Conservation (phyloP, 768 basidiomycete genomes). For the Mycena maculata region DNA sequence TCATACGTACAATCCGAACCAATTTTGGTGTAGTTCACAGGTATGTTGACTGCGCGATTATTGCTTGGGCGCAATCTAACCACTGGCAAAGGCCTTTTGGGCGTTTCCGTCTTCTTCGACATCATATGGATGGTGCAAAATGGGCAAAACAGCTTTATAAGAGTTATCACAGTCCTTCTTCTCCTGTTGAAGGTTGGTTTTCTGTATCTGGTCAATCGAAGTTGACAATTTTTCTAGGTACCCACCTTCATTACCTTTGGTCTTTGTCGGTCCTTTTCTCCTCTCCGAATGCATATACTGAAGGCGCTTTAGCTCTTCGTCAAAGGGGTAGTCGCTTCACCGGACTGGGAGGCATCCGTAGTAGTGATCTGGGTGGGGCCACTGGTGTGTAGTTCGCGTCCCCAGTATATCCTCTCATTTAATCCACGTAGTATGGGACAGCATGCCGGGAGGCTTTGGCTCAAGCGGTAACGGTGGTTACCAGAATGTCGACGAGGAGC, state of each 20-base stretch:
- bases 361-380: constrained; percentile 61
- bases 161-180: constrained; percentile 64
- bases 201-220: not conserved
- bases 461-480: constrained; percentile 67
- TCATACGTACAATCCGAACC: not conserved
- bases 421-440: constrained; percentile 67
- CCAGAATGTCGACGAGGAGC: constrained; percentile 70
- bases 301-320: constrained; percentile 51
- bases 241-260: constrained; percentile 69
- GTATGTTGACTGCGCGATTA: not conserved
- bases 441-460: constrained; percentile 79
- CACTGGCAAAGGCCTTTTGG: constrained; percentile 72
- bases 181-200: constrained; percentile 66
- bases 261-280: constrained; percentile 22
- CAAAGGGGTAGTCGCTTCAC: constrained; percentile 68
- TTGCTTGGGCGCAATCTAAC: not conserved
- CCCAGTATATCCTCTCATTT: constrained; percentile 13
- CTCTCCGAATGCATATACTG: not conserved
- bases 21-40: constrained; percentile 16
- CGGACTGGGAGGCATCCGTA: constrained; percentile 59
- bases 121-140: constrained; percentile 75
- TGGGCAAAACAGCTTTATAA: constrained; percentile 66
- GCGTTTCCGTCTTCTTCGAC: constrained; percentile 73
- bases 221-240: constrained; percentile 51
- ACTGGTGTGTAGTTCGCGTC: constrained; percentile 57